phyloP scores from a whole-genome alignment of 2,329 filamentous ascomycete genomes.

The Chrysosporium queenslandicum region DNA sequence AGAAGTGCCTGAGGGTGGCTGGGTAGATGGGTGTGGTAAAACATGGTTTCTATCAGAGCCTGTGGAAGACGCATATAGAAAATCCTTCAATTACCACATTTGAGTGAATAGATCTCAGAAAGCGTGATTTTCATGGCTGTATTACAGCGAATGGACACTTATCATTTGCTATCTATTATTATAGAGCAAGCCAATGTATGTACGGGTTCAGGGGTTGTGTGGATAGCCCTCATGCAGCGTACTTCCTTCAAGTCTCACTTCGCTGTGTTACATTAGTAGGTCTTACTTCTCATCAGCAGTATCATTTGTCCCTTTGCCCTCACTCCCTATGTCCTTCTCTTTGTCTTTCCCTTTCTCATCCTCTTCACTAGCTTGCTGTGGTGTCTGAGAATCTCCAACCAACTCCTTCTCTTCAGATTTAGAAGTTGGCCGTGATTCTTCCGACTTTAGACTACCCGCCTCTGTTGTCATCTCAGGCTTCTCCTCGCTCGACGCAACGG shows the following conservation, averaged over 20 bases:
- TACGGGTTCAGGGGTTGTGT: not conserved
- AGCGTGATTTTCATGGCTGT: not conserved
- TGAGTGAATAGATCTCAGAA: too few relatives aligned
- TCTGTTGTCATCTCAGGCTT: slow-evolving; percentile 17
- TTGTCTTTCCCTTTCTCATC: slow-evolving; percentile 1
- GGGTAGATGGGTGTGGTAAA: not conserved
- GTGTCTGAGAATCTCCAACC: not conserved
- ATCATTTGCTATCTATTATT: not conserved
- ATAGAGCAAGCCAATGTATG: not conserved
- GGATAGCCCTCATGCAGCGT: not conserved
- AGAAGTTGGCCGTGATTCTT: slow-evolving; percentile 21
- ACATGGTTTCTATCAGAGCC: too few relatives aligned
- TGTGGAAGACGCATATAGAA: too few relatives aligned
- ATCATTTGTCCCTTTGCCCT: not conserved
- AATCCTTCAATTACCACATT: not conserved
- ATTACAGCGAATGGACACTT: not conserved
- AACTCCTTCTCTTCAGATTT: slow-evolving; percentile 7
- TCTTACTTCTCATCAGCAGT: not conserved
- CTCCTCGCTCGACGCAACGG: not conserved
- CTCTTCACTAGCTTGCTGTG: not conserved
- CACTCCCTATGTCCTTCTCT: not conserved
- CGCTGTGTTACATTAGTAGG: not conserved
- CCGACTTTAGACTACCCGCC: slow-evolving; percentile 17
- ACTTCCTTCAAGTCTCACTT: not conserved
- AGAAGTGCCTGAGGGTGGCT: slow-evolving; percentile 17